Percentiles rank a stretch among this genome's conserved stretches.
Conservation (phyloP, 2,329 filamentous ascomycete species). For the Apiospora koreana region DNA sequence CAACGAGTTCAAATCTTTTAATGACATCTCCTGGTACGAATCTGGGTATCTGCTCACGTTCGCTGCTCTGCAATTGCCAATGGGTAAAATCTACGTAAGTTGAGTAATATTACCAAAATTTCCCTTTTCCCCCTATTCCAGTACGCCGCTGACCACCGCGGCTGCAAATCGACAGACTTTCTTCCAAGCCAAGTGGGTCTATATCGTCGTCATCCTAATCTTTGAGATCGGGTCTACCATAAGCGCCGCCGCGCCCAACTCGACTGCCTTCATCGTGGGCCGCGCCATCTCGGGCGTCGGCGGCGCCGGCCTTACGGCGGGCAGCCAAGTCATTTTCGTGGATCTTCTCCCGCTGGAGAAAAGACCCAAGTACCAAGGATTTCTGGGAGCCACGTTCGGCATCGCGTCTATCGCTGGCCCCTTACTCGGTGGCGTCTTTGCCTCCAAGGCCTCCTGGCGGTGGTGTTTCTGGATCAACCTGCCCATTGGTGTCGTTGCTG, state of each 20-base stretch:
- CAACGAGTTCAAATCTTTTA: slow-evolving; percentile 24
- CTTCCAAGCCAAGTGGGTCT: slow-evolving; percentile 19
- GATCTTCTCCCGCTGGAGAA: slow-evolving; percentile 22
- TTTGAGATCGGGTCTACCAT: slow-evolving; percentile 24
- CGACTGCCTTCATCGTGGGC: slow-evolving; percentile 28
- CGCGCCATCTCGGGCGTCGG: slow-evolving; percentile 27
- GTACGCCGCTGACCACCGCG: slow-evolving; percentile 13
- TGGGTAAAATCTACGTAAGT: not conserved
- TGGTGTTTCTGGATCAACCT: slow-evolving; percentile 72
- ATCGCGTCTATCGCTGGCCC: slow-evolving; percentile 66
- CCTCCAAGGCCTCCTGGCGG: slow-evolving; percentile 61
- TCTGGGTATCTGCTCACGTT: slow-evolving; percentile 23
- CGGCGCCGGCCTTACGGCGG: slow-evolving; percentile 10
- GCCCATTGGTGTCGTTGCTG: slow-evolving; percentile 45
- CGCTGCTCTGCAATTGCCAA: slow-evolving; percentile 23
- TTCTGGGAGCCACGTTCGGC: slow-evolving; percentile 7
- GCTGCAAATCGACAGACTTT: slow-evolving; percentile 4
- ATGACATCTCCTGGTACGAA: slow-evolving; percentile 27
- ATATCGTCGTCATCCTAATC: slow-evolving; percentile 7
- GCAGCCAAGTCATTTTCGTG: slow-evolving; percentile 12
- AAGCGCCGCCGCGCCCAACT: slow-evolving; percentile 26
- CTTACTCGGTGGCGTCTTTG: slow-evolving; percentile 66
- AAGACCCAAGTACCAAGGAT: slow-evolving; percentile 12
- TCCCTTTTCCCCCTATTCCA: not conserved
- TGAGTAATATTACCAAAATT: not conserved